Evolutionary conservation across 345 rosid genomes (phyloP).

Genomic region (Populus ilicifolia): DNA sequence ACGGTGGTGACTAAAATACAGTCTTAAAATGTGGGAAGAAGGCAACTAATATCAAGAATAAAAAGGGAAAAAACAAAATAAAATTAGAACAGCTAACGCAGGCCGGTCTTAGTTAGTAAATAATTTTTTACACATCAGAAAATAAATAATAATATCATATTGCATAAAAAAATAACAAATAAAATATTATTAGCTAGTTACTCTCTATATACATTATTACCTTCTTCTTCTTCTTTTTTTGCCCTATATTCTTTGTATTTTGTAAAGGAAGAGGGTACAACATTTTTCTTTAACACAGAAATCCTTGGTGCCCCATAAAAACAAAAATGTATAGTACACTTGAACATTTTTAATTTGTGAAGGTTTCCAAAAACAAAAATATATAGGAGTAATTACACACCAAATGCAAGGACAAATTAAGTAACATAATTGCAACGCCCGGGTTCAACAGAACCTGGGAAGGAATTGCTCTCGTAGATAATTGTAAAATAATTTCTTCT

Average conservation of each 20-base stretch:
- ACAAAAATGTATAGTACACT: not conserved
- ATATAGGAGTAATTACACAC: not conserved
- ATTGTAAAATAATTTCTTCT: not conserved
- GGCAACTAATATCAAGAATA: not conserved
- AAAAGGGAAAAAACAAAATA: not conserved
- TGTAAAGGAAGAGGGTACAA: too few relatives aligned
- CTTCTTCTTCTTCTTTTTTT: too few relatives aligned
- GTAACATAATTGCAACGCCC: not conserved
- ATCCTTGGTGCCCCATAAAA: too few relatives aligned
- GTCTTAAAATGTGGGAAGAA: not conserved
- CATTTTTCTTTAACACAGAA: too few relatives aligned
- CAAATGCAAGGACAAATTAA: not conserved
- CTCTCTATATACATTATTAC: too few relatives aligned
- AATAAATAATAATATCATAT: too few relatives aligned
- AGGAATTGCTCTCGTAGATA: not conserved
- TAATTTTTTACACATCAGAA: too few relatives aligned
- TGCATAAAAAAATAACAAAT: too few relatives aligned
- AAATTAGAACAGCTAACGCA: not conserved
- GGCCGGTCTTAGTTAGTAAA: too few relatives aligned
- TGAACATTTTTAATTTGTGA: not conserved
- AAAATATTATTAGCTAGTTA: too few relatives aligned
- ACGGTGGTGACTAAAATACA: constrained; percentile 11
- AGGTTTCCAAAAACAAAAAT: too few relatives aligned
- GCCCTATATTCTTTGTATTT: too few relatives aligned
- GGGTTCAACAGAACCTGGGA: not conserved